Conservation (phyloP, 176 grass and related monocot genomes). For the sorghum (Sorghum bicolor) region DNA sequence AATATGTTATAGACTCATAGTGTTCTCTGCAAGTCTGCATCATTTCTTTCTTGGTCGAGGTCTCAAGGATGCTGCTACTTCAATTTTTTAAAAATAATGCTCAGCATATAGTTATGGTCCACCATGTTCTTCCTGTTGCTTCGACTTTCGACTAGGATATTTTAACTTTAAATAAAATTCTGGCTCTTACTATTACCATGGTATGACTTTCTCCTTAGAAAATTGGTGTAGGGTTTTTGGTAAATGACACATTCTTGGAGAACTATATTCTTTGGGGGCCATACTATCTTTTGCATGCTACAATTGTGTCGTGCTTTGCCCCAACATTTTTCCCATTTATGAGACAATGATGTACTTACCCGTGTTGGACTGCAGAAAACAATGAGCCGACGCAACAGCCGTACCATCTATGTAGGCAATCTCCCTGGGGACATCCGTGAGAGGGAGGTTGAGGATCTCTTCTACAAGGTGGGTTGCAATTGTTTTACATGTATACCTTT, state of each 20-base stretch:
- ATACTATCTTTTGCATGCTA: not conserved
- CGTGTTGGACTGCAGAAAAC: constrained; percentile 37
- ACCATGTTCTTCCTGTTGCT: not conserved
- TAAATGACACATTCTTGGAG: not conserved
- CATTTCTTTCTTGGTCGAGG: not conserved
- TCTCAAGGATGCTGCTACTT: not conserved
- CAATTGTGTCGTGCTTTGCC: not conserved
- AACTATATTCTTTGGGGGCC: not conserved
- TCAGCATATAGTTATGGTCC: not conserved
- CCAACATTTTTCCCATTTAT: not conserved
- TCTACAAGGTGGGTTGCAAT: constrained; percentile 65
- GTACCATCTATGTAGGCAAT: constrained; percentile 90
- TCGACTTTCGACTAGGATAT: not conserved
- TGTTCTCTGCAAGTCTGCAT: too few relatives aligned
- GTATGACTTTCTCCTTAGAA: not conserved
- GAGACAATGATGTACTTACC: not conserved
- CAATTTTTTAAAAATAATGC: not conserved
- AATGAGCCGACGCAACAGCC: constrained; percentile 72
- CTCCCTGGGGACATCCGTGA: constrained; percentile 94
- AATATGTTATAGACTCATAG: too few relatives aligned
- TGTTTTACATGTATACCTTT: not conserved
- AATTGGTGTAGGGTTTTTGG: not conserved
- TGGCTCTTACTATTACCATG: not conserved
- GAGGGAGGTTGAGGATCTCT: constrained; percentile 95
- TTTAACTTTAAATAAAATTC: not conserved